Percentiles rank a stretch among this genome's conserved stretches.
These are phyloP conservation scores for Collybia mongolica DNA, from an alignment of 768 basidiomycete genomes.

Conservation along the genomic window DNA sequence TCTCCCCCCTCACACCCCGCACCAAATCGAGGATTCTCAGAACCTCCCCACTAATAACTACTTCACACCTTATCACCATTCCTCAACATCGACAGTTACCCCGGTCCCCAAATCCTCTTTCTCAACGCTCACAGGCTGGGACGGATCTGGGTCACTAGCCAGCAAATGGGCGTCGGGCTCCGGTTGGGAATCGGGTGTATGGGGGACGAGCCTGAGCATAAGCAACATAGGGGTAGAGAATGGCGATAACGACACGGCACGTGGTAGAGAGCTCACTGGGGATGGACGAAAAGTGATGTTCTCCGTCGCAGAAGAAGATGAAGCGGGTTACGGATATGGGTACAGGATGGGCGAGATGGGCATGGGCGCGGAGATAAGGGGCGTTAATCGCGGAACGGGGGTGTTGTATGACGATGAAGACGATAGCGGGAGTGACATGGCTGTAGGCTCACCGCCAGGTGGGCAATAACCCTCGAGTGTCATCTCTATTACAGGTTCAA, in stretches of 20 bases:
- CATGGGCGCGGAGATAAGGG: neutral
- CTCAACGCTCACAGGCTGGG: conserved; percentile 2
- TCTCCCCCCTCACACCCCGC: neutral
- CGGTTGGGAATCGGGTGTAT: neutral
- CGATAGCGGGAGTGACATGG: neutral
- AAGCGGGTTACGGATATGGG: neutral
- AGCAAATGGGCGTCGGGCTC: neutral
- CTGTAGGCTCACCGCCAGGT: too few species aligned
- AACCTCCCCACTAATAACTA: neutral
- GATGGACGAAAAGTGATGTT: neutral
- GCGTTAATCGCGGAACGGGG: neutral
- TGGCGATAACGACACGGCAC: neutral
- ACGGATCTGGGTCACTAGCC: neutral
- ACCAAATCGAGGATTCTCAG: neutral
- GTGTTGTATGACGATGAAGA: conserved; percentile 2
- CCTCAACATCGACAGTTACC: neutral
- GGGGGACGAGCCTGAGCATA: neutral
- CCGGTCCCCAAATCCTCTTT: conserved; percentile 1
- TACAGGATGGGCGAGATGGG: neutral
- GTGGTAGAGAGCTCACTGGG: neutral
- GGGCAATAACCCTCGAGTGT: too few species aligned
- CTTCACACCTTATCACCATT: neutral
- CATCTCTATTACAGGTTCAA: too few species aligned
- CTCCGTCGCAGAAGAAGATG: neutral
- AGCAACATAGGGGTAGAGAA: neutral